Percentiles rank a stretch among this genome's conserved stretches.
Conservation (phyloP, 164 flowering plant species). For the Sedum album region DNA sequence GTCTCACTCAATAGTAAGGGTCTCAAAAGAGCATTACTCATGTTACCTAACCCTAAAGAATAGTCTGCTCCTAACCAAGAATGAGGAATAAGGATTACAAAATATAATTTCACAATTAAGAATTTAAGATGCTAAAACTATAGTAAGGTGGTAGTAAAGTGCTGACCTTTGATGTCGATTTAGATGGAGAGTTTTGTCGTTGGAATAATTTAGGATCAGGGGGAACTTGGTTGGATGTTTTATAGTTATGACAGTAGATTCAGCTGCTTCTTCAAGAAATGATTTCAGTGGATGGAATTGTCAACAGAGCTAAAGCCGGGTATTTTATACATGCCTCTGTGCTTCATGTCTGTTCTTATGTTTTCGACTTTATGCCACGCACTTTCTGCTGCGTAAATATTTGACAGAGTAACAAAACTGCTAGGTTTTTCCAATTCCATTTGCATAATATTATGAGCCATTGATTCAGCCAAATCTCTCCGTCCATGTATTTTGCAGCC, state of each 20-base stretch:
- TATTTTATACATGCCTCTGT: constrained; percentile 31
- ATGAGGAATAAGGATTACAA: too few relatives aligned
- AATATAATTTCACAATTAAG: too few relatives aligned
- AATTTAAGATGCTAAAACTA: too few relatives aligned
- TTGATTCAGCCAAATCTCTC: constrained; percentile 43
- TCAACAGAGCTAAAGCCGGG: constrained; percentile 25
- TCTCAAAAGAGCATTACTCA: too few relatives aligned
- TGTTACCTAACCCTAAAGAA: too few relatives aligned
- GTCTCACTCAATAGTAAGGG: too few relatives aligned
- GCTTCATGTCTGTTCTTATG: constrained; percentile 55
- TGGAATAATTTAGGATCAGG: not conserved
- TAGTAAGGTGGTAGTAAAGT: too few relatives aligned
- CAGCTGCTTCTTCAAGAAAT: not conserved
- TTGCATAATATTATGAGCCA: constrained; percentile 27
- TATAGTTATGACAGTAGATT: not conserved
- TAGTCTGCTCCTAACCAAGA: too few relatives aligned
- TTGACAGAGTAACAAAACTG: constrained; percentile 48
- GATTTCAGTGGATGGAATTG: not conserved
- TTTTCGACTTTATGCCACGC: constrained; percentile 53
- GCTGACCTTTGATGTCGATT: too few relatives aligned
- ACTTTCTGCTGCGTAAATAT: constrained; percentile 57
- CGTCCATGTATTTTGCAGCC: constrained; percentile 59
- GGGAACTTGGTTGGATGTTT: not conserved
- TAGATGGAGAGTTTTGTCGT: not conserved
- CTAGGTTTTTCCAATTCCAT: constrained; percentile 36